Percentiles rank a stretch among this genome's conserved stretches.
Evolutionary conservation across 2,329 filamentous ascomycete species (phyloP).

Genomic region (Venturia carpophila): DNA sequence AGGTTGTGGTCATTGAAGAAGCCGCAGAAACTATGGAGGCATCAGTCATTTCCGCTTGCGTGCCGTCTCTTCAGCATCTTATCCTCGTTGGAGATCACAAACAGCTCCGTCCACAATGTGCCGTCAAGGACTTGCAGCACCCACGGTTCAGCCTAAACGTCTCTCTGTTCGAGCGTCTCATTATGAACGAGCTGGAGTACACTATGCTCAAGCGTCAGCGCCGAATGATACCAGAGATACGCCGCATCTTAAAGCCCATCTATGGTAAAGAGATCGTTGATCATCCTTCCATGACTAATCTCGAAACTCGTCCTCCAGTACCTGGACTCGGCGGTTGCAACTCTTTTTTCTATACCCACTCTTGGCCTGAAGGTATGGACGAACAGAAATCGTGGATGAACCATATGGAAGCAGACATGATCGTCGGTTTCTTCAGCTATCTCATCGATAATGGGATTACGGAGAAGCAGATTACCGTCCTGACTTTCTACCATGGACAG

Average conservation of each 20-base stretch:
- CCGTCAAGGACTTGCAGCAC: constrained; percentile 50
- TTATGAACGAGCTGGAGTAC: constrained; percentile 57
- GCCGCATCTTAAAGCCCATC: constrained; percentile 53
- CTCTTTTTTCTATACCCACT: constrained; percentile 56
- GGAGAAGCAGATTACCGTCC: constrained; percentile 59
- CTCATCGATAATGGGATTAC: constrained; percentile 59
- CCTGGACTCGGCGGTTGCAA: constrained; percentile 56
- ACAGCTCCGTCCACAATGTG: constrained; percentile 64
- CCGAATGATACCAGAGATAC: constrained; percentile 62
- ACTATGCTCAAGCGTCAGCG: constrained; percentile 61
- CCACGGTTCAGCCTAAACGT: constrained; percentile 60
- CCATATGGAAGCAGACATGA: constrained; percentile 63
- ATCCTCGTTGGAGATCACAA: constrained; percentile 73
- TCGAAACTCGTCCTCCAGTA: constrained; percentile 41
- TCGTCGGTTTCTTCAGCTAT: constrained; percentile 64
- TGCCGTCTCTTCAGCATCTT: constrained; percentile 56
- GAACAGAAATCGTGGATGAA: constrained; percentile 62
- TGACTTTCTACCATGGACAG: constrained; percentile 87
- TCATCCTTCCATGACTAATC: constrained; percentile 46
- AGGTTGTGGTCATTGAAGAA: constrained; percentile 67
- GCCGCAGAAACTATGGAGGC: constrained; percentile 68
- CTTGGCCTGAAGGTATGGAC: constrained; percentile 57
- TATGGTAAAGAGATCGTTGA: constrained; percentile 51
- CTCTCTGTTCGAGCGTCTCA: constrained; percentile 72
- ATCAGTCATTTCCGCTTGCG: constrained; percentile 51